These are phyloP conservation scores for Nicotiana benthamiana DNA, from an alignment of 257 asterid genomes.

Conservation along the genomic window DNA sequence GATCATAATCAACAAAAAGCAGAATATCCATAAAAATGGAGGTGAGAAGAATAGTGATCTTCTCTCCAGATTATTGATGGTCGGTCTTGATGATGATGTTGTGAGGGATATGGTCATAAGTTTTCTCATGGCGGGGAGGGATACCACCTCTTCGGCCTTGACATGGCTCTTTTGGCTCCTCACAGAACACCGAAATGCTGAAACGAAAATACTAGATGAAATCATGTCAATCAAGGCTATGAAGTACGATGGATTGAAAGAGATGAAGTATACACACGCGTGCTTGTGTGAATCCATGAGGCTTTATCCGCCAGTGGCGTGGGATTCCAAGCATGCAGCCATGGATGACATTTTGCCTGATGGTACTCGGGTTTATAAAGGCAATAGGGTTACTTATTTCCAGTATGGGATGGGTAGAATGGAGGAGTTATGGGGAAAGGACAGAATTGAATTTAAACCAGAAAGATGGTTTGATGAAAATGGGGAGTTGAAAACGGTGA, in stretches of 20 bases:
- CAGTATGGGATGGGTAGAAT: slow-evolving; percentile 16
- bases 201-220: neutral
- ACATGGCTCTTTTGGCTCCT: slow-evolving; percentile 15
- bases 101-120: slow-evolving; percentile 6
- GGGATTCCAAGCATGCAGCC: neutral
- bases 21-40: neutral
- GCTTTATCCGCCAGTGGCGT: slow-evolving; percentile 10
- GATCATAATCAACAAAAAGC: neutral
- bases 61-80: neutral
- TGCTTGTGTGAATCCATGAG: slow-evolving; percentile 10
- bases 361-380: neutral
- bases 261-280: slow-evolving; percentile 7
- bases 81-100: neutral
- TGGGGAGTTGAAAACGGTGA: neutral
- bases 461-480: slow-evolving; percentile 12
- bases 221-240: neutral
- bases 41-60: neutral
- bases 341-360: slow-evolving; percentile 7
- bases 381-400: neutral
- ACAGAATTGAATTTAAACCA: slow-evolving; percentile 11
- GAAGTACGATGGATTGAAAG: neutral
- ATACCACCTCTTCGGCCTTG: slow-evolving; percentile 11
- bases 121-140: slow-evolving; percentile 12
- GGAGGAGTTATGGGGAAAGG: slow-evolving; percentile 12
- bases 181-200: neutral